phyloP scores from a whole-genome alignment of 2,329 filamentous ascomycete genomes.

The Cladosporium velox region DNA sequence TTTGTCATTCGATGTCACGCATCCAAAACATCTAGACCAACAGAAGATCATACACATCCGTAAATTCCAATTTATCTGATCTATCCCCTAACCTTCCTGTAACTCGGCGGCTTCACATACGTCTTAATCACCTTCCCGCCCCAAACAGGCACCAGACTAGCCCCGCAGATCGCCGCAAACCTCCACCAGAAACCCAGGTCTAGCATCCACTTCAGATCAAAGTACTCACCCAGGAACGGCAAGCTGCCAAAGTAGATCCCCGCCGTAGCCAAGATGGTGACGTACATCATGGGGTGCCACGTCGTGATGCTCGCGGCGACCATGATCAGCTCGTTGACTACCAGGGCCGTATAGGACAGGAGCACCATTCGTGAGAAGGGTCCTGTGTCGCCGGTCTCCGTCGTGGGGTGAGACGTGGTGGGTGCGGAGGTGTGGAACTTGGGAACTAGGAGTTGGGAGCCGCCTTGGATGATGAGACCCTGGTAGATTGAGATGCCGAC shows the following conservation, averaged over 20 bases:
- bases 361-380: constrained; percentile 68
- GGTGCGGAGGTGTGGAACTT: constrained; percentile 54
- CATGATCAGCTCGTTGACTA: constrained; percentile 96
- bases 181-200: constrained; percentile 87
- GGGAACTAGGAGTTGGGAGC: constrained; percentile 83
- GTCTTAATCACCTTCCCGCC: constrained; percentile 80
- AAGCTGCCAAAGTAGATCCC: constrained; percentile 77
- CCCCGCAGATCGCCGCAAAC: constrained; percentile 73
- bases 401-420: constrained; percentile 22
- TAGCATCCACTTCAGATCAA: constrained; percentile 77
- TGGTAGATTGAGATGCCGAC: constrained; percentile 94
- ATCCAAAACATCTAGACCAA: not conserved
- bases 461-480: constrained; percentile 91
- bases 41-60: not conserved
- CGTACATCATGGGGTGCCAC: constrained; percentile 92
- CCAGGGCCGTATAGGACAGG: constrained; percentile 86
- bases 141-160: constrained; percentile 84
- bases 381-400: constrained; percentile 24
- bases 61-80: not conserved
- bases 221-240: constrained; percentile 87
- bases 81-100: constrained; percentile 72
- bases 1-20: not conserved
- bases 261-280: constrained; percentile 79
- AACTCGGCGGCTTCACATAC: constrained; percentile 87
- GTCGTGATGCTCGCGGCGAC: constrained; percentile 95